Percentiles rank a stretch among this genome's conserved stretches.
Evolutionary conservation across 345 rosid species (phyloP).

Genomic region (Fremontodendron californicum): DNA sequence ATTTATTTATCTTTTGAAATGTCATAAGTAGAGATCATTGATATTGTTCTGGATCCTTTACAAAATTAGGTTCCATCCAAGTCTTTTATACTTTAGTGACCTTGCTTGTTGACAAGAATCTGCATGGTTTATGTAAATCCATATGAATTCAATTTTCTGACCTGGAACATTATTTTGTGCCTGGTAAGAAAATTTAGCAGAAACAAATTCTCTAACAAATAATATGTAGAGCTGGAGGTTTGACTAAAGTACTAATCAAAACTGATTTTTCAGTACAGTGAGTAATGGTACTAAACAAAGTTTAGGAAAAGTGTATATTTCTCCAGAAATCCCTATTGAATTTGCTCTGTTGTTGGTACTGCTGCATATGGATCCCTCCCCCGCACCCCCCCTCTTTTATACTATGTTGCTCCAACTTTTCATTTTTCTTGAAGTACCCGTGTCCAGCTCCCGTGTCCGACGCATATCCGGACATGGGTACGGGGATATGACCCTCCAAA

Average conservation of each 20-base stretch:
- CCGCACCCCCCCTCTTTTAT: too few relatives aligned
- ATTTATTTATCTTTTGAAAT: background rate
- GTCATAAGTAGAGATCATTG: background rate
- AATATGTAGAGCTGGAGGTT: background rate
- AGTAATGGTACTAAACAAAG: background rate
- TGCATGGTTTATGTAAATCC: background rate
- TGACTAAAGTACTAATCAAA: background rate
- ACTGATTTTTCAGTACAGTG: background rate
- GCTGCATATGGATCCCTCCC: background rate
- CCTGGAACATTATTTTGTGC: background rate
- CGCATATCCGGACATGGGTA: too few relatives aligned
- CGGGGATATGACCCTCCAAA: too few relatives aligned
- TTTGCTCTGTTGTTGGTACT: background rate
- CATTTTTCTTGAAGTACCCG: too few relatives aligned
- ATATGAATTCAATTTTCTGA: background rate
- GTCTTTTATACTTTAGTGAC: too few relatives aligned
- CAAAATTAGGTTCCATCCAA: too few relatives aligned
- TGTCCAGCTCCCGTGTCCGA: too few relatives aligned
- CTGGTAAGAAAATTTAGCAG: background rate
- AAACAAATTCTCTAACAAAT: background rate
- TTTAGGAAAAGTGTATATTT: background rate
- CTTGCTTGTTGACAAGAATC: too few relatives aligned
- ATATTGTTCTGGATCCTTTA: background rate
- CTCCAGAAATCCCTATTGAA: background rate
- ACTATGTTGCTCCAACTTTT: too few relatives aligned